These are phyloP conservation scores for Phalaenopsis equestris DNA, from an alignment of 106 monocot genomes.

Conservation along the genomic window DNA sequence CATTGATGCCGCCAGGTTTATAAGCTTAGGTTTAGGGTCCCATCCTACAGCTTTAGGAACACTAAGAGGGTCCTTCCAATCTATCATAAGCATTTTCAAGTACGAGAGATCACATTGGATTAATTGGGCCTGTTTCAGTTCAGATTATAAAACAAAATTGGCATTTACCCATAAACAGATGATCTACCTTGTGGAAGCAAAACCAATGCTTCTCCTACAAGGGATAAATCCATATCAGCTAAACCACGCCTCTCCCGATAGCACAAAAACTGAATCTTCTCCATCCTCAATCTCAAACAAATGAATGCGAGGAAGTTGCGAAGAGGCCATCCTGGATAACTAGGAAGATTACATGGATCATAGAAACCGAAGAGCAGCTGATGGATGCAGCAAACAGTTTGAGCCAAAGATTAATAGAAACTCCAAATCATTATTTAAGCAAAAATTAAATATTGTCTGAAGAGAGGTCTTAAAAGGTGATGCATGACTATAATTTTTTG, in stretches of 20 bases:
- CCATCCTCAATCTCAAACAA: slow-evolving; percentile 66
- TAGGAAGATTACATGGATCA: slow-evolving; percentile 69
- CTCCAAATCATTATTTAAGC: not conserved
- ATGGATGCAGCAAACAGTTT: slow-evolving; percentile 7
- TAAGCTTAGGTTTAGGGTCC: slow-evolving; percentile 53
- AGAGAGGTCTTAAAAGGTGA: not conserved
- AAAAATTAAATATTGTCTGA: not conserved
- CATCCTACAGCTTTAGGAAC: slow-evolving; percentile 83
- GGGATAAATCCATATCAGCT: slow-evolving; percentile 62
- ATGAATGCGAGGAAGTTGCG: slow-evolving; percentile 81
- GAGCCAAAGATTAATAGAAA: not conserved
- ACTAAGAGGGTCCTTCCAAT: slow-evolving; percentile 41
- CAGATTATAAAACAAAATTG: slow-evolving; percentile 5
- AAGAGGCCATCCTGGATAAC: slow-evolving; percentile 92
- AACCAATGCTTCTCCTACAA: slow-evolving; percentile 78
- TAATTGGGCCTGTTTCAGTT: not conserved
- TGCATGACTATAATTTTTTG: not conserved
- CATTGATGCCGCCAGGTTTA: slow-evolving; percentile 83
- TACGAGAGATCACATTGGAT: not conserved
- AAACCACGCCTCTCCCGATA: slow-evolving; percentile 82
- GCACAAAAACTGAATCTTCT: slow-evolving; percentile 72
- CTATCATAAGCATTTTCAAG: slow-evolving; percentile 15
- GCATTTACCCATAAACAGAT: slow-evolving; percentile 11
- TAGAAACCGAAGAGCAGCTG: slow-evolving; percentile 95
- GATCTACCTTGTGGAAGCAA: slow-evolving; percentile 49